phyloP scores from a whole-genome alignment of 2,329 filamentous ascomycete species.

The Colletotrichum plurivorum region DNA sequence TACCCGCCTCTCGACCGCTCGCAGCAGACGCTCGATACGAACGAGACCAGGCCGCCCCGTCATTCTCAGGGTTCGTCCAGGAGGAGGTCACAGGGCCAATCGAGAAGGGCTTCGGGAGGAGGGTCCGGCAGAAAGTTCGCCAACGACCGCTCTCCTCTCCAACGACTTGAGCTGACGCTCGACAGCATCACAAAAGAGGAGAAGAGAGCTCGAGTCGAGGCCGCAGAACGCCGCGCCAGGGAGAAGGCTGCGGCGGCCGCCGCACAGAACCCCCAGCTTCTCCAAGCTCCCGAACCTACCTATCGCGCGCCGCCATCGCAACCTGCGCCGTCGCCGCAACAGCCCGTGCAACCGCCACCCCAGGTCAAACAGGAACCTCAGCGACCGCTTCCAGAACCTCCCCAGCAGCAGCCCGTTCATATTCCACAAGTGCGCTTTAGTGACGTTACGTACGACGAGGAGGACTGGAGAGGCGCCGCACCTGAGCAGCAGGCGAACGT shows the following conservation, averaged over 20 bases:
- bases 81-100: conserved; percentile 44
- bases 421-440: conserved; percentile 35
- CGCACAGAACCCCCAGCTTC: conserved; percentile 46
- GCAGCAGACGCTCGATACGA: conserved; percentile 48
- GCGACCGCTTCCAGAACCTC: conserved; percentile 31
- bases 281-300: conserved; percentile 45
- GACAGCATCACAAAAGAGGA: conserved; percentile 97
- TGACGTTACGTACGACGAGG: conserved; percentile 15
- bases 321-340: conserved; percentile 41
- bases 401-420: conserved; percentile 8
- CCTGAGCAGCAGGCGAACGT: conserved; percentile 43
- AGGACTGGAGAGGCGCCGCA: conserved; percentile 20
- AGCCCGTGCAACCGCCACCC: conserved; percentile 43
- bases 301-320: conserved; percentile 40
- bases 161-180: conserved; percentile 92
- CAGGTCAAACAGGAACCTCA: conserved; percentile 45
- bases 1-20: conserved; percentile 48
- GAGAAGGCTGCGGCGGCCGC: conserved; percentile 65
- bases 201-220: conserved; percentile 86
- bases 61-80: conserved; percentile 22
- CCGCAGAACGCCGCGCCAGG: conserved; percentile 81
- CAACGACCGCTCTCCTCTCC: conserved; percentile 88
- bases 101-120: conserved; percentile 55
- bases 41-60: conserved; percentile 12
- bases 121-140: conserved; percentile 75